Evolutionary conservation across 768 basidiomycete species (phyloP).

Genomic region (Dendrothele bispora): DNA sequence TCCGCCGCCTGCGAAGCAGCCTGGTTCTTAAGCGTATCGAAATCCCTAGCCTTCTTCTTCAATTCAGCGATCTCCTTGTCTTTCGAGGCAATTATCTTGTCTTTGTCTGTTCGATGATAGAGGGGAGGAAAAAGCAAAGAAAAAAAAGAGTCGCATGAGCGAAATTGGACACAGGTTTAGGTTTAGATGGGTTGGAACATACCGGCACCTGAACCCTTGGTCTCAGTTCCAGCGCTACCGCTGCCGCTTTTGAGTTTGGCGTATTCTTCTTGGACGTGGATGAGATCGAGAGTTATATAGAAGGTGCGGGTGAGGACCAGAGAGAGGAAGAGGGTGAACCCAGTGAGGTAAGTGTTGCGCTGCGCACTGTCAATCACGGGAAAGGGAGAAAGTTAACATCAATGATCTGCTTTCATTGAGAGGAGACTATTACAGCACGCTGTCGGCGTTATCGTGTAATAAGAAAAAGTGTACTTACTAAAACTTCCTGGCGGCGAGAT

Average conservation of each 20-base stretch:
- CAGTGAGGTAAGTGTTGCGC: slow-evolving; percentile 90
- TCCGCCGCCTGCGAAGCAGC: slow-evolving; percentile 54
- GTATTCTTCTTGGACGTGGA: slow-evolving; percentile 87
- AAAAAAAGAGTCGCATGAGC: neutral
- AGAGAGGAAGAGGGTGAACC: slow-evolving; percentile 93
- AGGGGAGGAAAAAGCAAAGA: too few relatives aligned
- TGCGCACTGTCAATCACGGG: slow-evolving; percentile 62
- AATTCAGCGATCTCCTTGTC: neutral
- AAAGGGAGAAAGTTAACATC: neutral
- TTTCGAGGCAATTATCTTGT: neutral
- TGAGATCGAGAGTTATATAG: slow-evolving; percentile 88
- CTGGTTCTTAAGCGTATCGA: slow-evolving; percentile 59
- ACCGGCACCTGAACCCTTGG: slow-evolving; percentile 2
- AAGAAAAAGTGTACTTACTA: slow-evolving; percentile 55
- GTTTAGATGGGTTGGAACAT: too few relatives aligned
- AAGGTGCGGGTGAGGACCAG: slow-evolving; percentile 92
- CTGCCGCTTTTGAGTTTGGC: slow-evolving; percentile 77
- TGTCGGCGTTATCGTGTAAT: too few relatives aligned
- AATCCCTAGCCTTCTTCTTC: slow-evolving; percentile 5
- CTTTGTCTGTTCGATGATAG: too few relatives aligned
- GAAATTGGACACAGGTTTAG: neutral
- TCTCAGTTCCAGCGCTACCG: too few relatives aligned
- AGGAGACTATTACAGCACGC: too few relatives aligned
- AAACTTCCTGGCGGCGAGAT: slow-evolving; percentile 89
- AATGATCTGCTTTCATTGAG: neutral